Evolutionary conservation across 768 basidiomycete genomes (phyloP).

Genomic region (Suillus placidus): DNA sequence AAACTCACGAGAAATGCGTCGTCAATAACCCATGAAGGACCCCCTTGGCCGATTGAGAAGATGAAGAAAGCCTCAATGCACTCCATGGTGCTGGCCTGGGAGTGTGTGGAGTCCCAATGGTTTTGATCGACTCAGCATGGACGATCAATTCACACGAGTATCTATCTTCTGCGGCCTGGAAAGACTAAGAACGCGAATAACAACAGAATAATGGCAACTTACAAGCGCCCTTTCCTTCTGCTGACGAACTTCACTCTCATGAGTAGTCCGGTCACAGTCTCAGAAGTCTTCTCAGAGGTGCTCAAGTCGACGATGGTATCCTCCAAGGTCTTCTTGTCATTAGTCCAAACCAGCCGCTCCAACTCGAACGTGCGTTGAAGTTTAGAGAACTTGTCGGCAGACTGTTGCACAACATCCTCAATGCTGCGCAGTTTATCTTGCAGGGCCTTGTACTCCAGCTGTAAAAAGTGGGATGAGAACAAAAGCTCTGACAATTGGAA

Average conservation of each 20-base stretch:
- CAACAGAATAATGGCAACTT: conserved; percentile 14
- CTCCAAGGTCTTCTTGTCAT: conserved; percentile 82
- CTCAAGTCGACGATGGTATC: conserved; percentile 82
- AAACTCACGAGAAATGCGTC: too few relatives aligned
- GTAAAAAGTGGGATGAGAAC: background rate
- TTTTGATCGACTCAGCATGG: conserved; percentile 84
- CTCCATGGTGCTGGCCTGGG: too few relatives aligned
- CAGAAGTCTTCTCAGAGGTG: conserved; percentile 68
- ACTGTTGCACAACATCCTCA: conserved; percentile 55
- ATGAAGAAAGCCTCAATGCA: too few relatives aligned
- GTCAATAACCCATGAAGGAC: too few relatives aligned
- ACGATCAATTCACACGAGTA: conserved; percentile 82
- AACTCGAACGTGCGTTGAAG: conserved; percentile 66
- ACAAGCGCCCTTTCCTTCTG: conserved; percentile 75
- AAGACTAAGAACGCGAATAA: conserved; percentile 2
- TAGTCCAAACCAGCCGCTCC: conserved; percentile 70
- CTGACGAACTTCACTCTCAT: conserved; percentile 66
- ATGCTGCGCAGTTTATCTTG: conserved; percentile 60
- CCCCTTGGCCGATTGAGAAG: too few relatives aligned
- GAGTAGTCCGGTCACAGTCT: conserved; percentile 62
- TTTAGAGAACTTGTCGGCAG: conserved; percentile 54
- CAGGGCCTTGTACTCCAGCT: conserved; percentile 69
- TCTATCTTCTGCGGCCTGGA: conserved; percentile 73
- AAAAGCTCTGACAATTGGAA: background rate
- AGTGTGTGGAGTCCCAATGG: conserved; percentile 59